These are phyloP conservation scores for Exsudoporus frostii DNA, from an alignment of 768 basidiomycete species.

Conservation along the genomic window DNA sequence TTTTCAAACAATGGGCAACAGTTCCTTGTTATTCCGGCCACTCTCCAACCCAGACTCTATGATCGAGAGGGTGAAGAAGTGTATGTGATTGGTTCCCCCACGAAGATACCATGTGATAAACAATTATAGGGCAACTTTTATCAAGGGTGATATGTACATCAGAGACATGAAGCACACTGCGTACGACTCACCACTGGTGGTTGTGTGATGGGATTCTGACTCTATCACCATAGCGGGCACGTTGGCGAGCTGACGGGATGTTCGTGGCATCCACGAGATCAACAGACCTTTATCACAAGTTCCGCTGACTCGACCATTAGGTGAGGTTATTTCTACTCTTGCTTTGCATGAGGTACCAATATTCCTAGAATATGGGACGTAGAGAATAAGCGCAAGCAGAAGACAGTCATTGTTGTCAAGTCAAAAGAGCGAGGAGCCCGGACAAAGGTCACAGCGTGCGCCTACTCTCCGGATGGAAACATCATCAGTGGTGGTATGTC, in stretches of 20 bases:
- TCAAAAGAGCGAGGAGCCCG: conserved; percentile 92
- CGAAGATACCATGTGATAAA: conserved; percentile 42
- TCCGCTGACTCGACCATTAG: conserved; percentile 96
- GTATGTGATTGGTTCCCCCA: conserved; percentile 47
- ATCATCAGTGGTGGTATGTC: conserved; percentile 81
- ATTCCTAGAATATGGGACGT: conserved; percentile 84
- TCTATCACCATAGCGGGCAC: conserved; percentile 67
- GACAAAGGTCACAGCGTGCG: conserved; percentile 85
- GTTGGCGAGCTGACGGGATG: conserved; percentile 89
- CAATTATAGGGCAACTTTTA: conserved; percentile 65
- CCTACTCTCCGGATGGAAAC: conserved; percentile 87
- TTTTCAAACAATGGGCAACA: conserved; percentile 85
- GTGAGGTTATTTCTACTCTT: conserved; percentile 38
- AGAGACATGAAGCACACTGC: conserved; percentile 99
- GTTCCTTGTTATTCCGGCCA: conserved; percentile 86
- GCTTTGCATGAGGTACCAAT: conserved; percentile 1
- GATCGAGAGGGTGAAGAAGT: conserved; percentile 90
- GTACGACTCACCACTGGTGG: conserved; percentile 46
- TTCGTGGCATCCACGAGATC: conserved; percentile 89
- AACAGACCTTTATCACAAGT: conserved; percentile 81
- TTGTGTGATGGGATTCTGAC: conserved; percentile 7
- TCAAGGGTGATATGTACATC: conserved; percentile 97
- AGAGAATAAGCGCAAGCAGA: conserved; percentile 90
- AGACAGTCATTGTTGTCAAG: conserved; percentile 93
- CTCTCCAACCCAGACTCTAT: conserved; percentile 83